Percentiles rank a stretch among this genome's conserved stretches.
Conservation (phyloP, 2,329 filamentous ascomycete genomes). For the Trichoderma polysporum region DNA sequence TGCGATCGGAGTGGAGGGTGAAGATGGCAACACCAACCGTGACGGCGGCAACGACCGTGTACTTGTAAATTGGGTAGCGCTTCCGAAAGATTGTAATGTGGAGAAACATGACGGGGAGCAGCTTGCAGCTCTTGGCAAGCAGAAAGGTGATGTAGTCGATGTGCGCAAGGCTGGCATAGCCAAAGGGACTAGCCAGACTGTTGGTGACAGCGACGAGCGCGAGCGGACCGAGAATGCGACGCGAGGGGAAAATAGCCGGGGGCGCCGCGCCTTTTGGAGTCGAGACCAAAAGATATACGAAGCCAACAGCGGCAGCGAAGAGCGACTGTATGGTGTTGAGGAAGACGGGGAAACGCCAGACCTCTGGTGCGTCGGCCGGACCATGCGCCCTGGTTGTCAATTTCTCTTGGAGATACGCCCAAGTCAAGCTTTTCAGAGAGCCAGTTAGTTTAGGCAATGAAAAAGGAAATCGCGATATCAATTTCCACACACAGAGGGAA, state of each 20-base stretch:
- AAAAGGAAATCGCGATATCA: neutral
- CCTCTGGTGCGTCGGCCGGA: conserved; percentile 60
- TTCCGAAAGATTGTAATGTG: conserved; percentile 90
- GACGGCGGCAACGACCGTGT: conserved; percentile 86
- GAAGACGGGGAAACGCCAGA: conserved; percentile 92
- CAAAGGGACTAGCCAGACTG: conserved; percentile 90
- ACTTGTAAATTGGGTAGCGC: conserved; percentile 93
- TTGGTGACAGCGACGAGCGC: conserved; percentile 82
- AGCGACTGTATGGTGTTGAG: conserved; percentile 93
- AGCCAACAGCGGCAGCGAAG: conserved; percentile 81
- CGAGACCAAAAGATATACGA: conserved; percentile 71
- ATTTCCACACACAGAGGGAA: neutral
- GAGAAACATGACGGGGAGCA: conserved; percentile 97
- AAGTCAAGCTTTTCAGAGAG: conserved; percentile 64
- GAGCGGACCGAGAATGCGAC: conserved; percentile 72
- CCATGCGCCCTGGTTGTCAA: conserved; percentile 92
- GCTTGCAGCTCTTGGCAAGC: conserved; percentile 95
- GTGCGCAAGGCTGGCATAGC: conserved; percentile 86
- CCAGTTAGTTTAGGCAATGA: neutral
- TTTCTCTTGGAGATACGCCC: conserved; percentile 95
- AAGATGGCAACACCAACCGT: conserved; percentile 93
- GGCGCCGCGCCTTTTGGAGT: conserved; percentile 44
- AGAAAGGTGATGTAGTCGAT: conserved; percentile 99
- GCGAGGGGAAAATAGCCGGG: conserved; percentile 74
- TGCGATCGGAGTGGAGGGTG: conserved; percentile 75